Percentiles rank a stretch among this genome's conserved stretches.
Conservation (phyloP, 2,329 filamentous ascomycete genomes). For the Epichloe hybrida region DNA sequence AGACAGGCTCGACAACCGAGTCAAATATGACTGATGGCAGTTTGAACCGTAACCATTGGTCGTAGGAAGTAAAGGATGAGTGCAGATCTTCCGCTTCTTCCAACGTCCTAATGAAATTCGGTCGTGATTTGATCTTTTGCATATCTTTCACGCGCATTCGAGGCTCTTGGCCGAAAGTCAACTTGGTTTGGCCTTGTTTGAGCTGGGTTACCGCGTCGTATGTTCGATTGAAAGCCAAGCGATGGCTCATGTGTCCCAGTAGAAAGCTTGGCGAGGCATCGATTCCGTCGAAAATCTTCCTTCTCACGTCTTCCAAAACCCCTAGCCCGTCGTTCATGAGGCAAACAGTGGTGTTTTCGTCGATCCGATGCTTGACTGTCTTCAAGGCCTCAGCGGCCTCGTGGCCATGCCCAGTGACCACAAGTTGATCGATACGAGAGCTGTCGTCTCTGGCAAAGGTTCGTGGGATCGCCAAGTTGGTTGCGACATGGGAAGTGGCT, state of each 20-base stretch:
- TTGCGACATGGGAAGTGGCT: conserved; percentile 9
- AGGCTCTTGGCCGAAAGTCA: conserved; percentile 15
- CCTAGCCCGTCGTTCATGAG: conserved; percentile 76
- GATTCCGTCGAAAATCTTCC: conserved; percentile 54
- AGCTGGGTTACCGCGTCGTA: conserved; percentile 26
- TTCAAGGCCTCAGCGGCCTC: conserved; percentile 42
- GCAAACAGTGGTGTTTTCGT: conserved; percentile 55
- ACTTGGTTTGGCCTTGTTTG: conserved; percentile 16
- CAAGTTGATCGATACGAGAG: conserved; percentile 53
- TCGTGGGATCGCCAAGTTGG: conserved; percentile 9
- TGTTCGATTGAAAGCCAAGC: conserved; percentile 28
- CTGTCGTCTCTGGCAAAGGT: conserved; percentile 16
- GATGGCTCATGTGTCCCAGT: conserved; percentile 46
- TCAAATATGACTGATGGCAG: conserved; percentile 67
- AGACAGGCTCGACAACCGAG: conserved; percentile 67
- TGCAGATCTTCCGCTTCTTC: conserved; percentile 11
- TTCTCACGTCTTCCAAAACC: conserved; percentile 63
- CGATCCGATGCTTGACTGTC: conserved; percentile 50
- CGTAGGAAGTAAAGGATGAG: conserved; percentile 13
- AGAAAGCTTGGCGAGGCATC: conserved; percentile 60
- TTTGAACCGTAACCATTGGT: conserved; percentile 53
- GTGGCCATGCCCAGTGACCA: conserved; percentile 49
- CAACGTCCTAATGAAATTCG: conserved; percentile 12
- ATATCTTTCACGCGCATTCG: conserved; percentile 7
- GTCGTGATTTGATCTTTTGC: conserved; percentile 9